Evolutionary conservation across 169 alveolate genomes (phyloP).

Genomic region (Eimeria sp.): DNA sequence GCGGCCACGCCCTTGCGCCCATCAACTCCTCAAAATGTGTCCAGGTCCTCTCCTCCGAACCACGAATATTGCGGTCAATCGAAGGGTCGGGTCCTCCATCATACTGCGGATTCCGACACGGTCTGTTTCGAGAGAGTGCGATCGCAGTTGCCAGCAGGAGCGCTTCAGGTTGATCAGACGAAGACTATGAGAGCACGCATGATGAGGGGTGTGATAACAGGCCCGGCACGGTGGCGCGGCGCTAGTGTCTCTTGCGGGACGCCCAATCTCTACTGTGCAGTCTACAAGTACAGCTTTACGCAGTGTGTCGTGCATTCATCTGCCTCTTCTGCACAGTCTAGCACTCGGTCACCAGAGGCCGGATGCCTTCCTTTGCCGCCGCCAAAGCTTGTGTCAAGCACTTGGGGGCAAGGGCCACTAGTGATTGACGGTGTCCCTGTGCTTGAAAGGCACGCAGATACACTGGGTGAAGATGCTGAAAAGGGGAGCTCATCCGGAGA

Average conservation of each 20-base stretch:
- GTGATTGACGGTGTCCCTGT: slow-evolving; percentile 67
- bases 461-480: background rate
- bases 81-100: background rate
- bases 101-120: background rate
- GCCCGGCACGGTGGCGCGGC: slow-evolving; percentile 75
- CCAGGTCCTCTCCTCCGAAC: background rate
- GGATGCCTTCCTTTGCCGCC: slow-evolving; percentile 20
- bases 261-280: slow-evolving; percentile 62
- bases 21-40: slow-evolving; percentile 39
- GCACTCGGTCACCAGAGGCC: background rate
- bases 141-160: background rate
- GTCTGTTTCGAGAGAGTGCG: background rate
- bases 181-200: background rate
- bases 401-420: slow-evolving; percentile 75
- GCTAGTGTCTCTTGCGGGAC: slow-evolving; percentile 24
- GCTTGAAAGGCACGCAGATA: slow-evolving; percentile 7
- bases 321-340: background rate
- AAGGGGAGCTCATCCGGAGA: background rate
- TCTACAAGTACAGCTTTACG: slow-evolving; percentile 34
- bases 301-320: background rate
- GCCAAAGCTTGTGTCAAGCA: slow-evolving; percentile 68
- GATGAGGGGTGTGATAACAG: slow-evolving; percentile 63
- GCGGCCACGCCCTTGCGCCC: slow-evolving; percentile 47
- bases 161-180: background rate
- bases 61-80: slow-evolving; percentile 1